phyloP scores from a whole-genome alignment of 2,329 filamentous ascomycete species.

The Claviceps citrina region DNA sequence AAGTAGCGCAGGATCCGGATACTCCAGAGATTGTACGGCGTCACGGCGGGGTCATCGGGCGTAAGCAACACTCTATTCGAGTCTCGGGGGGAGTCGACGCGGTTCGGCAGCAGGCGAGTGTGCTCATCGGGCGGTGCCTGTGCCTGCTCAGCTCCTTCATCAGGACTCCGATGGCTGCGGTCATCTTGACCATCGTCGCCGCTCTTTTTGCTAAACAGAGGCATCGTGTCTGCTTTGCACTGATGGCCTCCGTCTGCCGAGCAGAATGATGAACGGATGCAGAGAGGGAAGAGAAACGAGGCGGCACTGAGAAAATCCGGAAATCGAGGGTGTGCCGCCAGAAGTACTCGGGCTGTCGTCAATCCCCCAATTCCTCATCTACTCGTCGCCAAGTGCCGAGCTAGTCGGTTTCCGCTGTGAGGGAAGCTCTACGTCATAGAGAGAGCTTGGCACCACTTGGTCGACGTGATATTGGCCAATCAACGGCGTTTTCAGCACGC shows the following conservation, averaged over 20 bases:
- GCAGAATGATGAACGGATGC: no score
- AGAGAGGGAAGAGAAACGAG: background rate
- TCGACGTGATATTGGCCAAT: background rate
- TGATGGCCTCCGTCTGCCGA: no score
- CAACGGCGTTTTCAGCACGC: background rate
- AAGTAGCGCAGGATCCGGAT: constrained; percentile 67
- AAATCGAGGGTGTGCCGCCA: background rate
- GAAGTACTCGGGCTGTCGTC: no score
- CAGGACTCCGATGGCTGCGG: constrained; percentile 5
- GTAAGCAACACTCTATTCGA: constrained; percentile 22
- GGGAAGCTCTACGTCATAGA: constrained; percentile 7
- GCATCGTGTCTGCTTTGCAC: constrained; percentile 14
- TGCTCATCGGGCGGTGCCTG: constrained; percentile 30
- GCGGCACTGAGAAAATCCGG: background rate
- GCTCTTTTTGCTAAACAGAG: constrained; percentile 18
- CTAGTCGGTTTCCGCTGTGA: background rate
- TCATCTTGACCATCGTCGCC: constrained; percentile 10
- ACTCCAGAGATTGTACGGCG: constrained; percentile 89
- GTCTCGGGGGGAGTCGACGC: constrained; percentile 39
- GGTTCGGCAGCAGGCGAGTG: constrained; percentile 54
- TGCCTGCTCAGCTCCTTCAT: constrained; percentile 14
- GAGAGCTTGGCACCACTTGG: background rate
- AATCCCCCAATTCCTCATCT: no score
- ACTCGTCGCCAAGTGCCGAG: background rate
- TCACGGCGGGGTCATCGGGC: constrained; percentile 40